Conservation (phyloP, 139 green algal genomes). For the Chlorella vulgaris region DNA sequence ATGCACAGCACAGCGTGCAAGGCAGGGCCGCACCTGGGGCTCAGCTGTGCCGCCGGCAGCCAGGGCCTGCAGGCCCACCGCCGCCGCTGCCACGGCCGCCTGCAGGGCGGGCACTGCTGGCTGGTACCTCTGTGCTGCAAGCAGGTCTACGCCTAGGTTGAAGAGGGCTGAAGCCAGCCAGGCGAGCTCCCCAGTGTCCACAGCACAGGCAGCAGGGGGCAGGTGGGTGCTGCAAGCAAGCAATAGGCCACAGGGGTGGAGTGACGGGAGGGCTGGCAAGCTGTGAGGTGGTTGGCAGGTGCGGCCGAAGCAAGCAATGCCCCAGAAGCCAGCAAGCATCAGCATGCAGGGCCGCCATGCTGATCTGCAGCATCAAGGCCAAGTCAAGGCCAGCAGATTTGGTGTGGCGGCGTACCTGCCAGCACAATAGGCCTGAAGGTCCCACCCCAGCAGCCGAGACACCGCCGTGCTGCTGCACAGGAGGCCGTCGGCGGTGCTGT, state of each 20-base stretch:
- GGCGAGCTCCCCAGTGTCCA: slow-evolving; percentile 24
- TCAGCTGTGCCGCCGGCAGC: not conserved
- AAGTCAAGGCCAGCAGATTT: too few relatives aligned
- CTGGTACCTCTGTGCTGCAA: not conserved
- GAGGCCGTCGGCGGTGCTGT: not conserved
- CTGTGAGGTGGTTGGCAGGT: too few relatives aligned
- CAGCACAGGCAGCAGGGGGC: not conserved
- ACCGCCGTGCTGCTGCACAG: not conserved
- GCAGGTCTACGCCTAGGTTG: slow-evolving; percentile 37
- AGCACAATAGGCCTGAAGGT: not conserved
- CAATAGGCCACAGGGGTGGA: too few relatives aligned
- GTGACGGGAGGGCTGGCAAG: too few relatives aligned
- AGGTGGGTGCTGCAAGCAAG: not conserved
- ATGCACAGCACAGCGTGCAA: too few relatives aligned
- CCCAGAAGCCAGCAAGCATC: too few relatives aligned
- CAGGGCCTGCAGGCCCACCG: not conserved
- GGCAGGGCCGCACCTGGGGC: not conserved
- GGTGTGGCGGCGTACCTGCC: not conserved
- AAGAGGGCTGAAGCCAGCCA: slow-evolving; percentile 36
- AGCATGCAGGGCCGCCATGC: too few relatives aligned
- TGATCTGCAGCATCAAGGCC: too few relatives aligned
- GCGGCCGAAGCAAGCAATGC: too few relatives aligned
- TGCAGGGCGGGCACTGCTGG: slow-evolving; percentile 8
- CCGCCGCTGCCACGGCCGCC: not conserved
- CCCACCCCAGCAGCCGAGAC: not conserved